Evolutionary conservation across 768 basidiomycete genomes (phyloP).

Genomic region (Lactarius indigo): DNA sequence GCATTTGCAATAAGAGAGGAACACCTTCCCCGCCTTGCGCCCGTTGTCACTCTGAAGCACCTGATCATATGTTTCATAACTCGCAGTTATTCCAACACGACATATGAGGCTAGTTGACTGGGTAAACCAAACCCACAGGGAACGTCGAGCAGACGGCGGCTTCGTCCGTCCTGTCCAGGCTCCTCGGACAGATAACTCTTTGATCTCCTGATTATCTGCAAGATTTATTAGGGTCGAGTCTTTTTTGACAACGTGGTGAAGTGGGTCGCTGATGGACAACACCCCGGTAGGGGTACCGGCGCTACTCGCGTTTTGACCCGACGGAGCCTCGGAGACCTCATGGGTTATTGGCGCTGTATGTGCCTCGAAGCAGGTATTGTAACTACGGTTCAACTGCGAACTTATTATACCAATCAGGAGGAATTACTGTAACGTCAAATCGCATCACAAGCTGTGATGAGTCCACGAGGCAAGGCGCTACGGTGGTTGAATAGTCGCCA

Average conservation of each 20-base stretch:
- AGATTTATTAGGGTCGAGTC: not conserved
- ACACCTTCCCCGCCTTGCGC: not conserved
- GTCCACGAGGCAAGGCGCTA: not conserved
- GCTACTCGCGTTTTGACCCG: not conserved
- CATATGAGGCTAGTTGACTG: not conserved
- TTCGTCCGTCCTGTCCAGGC: not conserved
- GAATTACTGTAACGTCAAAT: not conserved
- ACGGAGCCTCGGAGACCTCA: not conserved
- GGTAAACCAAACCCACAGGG: not conserved
- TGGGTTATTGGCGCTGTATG: not conserved
- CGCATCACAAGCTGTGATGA: not conserved
- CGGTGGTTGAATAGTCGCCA: not conserved
- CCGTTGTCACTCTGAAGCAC: not conserved
- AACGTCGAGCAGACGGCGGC: not conserved
- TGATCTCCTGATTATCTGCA: not conserved
- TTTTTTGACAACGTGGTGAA: not conserved
- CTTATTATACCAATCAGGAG: not conserved
- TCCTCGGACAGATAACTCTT: not conserved
- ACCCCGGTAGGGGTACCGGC: not conserved
- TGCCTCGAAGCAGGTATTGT: not conserved
- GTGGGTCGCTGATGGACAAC: not conserved
- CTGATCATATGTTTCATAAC: slow-evolving; percentile 1
- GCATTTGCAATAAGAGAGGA: not conserved
- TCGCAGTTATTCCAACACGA: not conserved
- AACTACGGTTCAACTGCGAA: not conserved